Base-by-base conservation (phyloP, 2,329 filamentous ascomycete species). In the Chaetothyriales sp. region DNA sequence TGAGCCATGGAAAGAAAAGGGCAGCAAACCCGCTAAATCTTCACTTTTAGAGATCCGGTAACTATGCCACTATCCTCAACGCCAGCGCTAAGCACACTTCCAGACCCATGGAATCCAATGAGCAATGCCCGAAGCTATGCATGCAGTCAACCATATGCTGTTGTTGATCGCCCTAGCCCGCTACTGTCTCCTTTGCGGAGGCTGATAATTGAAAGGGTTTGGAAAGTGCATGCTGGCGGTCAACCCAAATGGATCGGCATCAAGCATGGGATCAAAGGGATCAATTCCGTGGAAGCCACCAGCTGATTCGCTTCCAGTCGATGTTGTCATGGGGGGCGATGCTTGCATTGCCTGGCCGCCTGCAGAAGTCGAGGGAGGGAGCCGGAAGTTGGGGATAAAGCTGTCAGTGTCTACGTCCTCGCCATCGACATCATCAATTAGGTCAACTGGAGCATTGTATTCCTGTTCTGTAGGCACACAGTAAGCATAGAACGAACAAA, bases 191-290 rank as follows among this genome's bases (percentile, higher is more conserved):
- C 49, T 18, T 19, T 57, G 56, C 19, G 44, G 22, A 28, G 57
- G 50, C 6, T 54, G 53, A 51, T 69, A 72, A 52, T 67, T 69
- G 66, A 89, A 92, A 51, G 86, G 84, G 1, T 83, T 85, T 9
- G 88, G 88, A 62, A 95, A 95, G 58, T 90, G 86, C 90, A 95
- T 95, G 69, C 86, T 94, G 36, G 89, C 89, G 53, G 85, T 90
- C 49, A 95, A 73, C 10, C 89, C 89, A 62, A 95, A 96, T 0
- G 90, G 90, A 66, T 95, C 89, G 67, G 88, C 86, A 64, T 95
- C 89, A 47, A 94, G 73, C 69, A 88, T 86, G 18, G 88, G 84
- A 62, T 95, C 89, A 63, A 86, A 94, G 12, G 79, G 75, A 58
- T 83, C 79, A 61, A 84, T 76, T 39, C 80, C 71, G 49, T 72